phyloP scores from a whole-genome alignment of 164 flowering plant genomes.

The Macadamia tetraphylla region DNA sequence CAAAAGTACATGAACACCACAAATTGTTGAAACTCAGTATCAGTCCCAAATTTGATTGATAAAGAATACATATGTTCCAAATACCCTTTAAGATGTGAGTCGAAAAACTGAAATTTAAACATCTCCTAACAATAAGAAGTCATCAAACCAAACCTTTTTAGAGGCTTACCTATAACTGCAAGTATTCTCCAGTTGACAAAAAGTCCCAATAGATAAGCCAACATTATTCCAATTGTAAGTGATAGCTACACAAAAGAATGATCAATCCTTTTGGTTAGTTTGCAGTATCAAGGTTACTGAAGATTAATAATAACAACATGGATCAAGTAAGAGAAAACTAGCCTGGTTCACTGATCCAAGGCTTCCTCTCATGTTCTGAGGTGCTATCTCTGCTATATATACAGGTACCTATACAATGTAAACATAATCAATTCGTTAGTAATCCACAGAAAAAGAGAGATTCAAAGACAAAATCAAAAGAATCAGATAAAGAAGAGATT shows the following conservation, averaged over 20 bases:
- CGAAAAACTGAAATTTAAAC: background rate
- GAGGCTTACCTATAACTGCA: constrained; percentile 65
- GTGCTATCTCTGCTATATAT: constrained; percentile 83
- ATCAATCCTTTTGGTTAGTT: background rate
- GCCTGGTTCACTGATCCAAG: constrained; percentile 75
- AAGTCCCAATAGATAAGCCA: constrained; percentile 77
- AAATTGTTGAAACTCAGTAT: background rate
- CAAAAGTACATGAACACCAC: background rate
- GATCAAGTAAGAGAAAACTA: constrained; percentile 4
- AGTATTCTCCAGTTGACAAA: constrained; percentile 75
- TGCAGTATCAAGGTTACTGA: background rate
- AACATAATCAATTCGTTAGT: constrained; percentile 1
- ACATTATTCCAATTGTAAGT: constrained; percentile 76
- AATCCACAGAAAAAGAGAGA: background rate
- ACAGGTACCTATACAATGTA: constrained; percentile 53
- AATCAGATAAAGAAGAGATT: background rate
- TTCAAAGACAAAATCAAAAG: background rate
- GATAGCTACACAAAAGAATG: constrained; percentile 52
- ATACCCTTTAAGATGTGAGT: background rate
- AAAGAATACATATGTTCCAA: background rate
- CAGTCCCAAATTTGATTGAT: background rate
- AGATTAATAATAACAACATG: background rate
- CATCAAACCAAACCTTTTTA: background rate
- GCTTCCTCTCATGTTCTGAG: constrained; percentile 70
- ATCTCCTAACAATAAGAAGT: background rate